Percentiles rank a stretch among this genome's conserved stretches.
phyloP scores from a whole-genome alignment of 2,329 filamentous ascomycete species.

The Cladosporium velox region DNA sequence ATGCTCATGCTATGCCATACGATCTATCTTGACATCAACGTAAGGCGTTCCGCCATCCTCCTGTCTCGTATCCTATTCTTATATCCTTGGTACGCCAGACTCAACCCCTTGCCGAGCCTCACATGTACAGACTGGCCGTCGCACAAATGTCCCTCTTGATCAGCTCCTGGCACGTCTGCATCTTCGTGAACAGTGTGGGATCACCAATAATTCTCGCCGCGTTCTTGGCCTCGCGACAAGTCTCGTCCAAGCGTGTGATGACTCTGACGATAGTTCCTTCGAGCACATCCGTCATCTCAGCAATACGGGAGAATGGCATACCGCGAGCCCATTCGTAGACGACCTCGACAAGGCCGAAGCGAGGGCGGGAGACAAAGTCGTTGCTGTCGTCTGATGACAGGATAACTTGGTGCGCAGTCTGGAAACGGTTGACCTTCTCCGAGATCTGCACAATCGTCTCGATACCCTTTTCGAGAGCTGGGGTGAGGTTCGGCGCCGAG shows the following conservation, averaged over 20 bases:
- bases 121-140: constrained; percentile 87
- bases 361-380: constrained; percentile 82
- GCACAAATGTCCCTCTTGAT: constrained; percentile 96
- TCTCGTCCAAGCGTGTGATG: constrained; percentile 92
- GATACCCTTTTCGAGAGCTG: constrained; percentile 77
- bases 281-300: constrained; percentile 89
- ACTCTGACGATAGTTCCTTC: constrained; percentile 96
- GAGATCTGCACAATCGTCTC: constrained; percentile 86
- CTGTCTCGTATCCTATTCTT: constrained; percentile 4
- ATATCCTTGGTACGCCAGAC: not conserved
- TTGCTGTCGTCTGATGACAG: constrained; percentile 86
- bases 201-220: constrained; percentile 94
- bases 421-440: constrained; percentile 87
- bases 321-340: constrained; percentile 98
- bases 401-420: constrained; percentile 89
- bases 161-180: constrained; percentile 95
- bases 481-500: constrained; percentile 74
- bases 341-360: constrained; percentile 94
- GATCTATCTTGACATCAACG: not conserved
- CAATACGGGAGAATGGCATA: constrained; percentile 98
- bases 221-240: constrained; percentile 95
- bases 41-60: not conserved
- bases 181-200: constrained; percentile 89
- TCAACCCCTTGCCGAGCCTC: constrained; percentile 38
- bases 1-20: constrained; percentile 13